Evolutionary conservation across 495 filamentous ascomycete genomes (phyloP), one percentile per base, ranked within the genome.

Genomic region (Schizothecium vesticola): DNA sequence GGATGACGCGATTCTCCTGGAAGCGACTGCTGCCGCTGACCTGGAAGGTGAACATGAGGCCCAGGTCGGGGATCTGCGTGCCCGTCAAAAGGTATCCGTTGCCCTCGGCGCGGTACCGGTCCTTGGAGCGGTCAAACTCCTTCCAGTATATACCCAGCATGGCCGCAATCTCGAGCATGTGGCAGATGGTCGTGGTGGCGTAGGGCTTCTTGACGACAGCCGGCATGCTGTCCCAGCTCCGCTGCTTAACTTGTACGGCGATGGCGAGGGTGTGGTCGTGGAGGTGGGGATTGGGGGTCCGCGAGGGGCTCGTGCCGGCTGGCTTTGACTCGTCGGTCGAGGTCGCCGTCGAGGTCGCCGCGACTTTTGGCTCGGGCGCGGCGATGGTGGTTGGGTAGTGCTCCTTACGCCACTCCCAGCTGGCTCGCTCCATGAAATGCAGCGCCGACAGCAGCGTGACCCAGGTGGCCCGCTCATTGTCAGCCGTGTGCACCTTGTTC

Each of bases 121-220:
- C 80, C 43, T 72, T 71, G 10, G 67, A 74, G 19, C 80, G 68
- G 71, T 84, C 78, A 67, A 83, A 84, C 66, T 80, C 80, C 64
- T 79, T 81, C 83, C 83, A 86, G 72, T 86, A 75, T 11, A 86
- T 77, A 0, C 83, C 83, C 61, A 86, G 68, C 76, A 84, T 80
- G 26, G 82, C 79, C 22, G 79, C 80, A 29, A 85, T 81, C 66
- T 84, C 83, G 19, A 85, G 75, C 10, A 85, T 58, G 68, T 85
- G 82, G 66, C 79, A 83, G 16, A 85, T 81, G 66, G 83, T 76
- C 0, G 80, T 82, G 6, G 77, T 84, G 6, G 82, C 83, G 61
- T 81, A 85, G 9, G 83, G 83, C 63, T 84, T 84, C 26, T 75
- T 82, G 64, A 85, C 77, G 25, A 76, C 73, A 19, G 74, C 31